Conservation (phyloP, 75 land plant species). For the Chamaecyparis obtusa region DNA sequence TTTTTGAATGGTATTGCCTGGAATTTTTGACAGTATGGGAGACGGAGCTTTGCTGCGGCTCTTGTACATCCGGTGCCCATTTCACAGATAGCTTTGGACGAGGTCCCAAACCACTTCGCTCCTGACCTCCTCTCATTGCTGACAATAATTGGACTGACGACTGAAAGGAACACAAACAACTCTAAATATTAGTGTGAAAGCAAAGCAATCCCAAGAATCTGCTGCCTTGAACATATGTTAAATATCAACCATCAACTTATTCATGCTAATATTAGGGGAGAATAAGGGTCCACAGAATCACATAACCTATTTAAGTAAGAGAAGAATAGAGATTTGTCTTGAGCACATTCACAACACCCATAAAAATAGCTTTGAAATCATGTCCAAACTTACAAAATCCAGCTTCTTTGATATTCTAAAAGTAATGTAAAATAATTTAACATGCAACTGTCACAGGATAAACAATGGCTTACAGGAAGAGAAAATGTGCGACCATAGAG, state of each 20-base stretch:
- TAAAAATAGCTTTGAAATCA: not conserved
- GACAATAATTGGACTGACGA: slow-evolving; percentile 32
- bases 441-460: not conserved
- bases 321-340: not conserved
- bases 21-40: slow-evolving; percentile 42
- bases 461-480: slow-evolving; percentile 2
- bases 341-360: not conserved
- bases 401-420: too few relatives aligned
- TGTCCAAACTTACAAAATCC: not conserved
- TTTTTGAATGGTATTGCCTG: slow-evolving; percentile 7
- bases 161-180: slow-evolving; percentile 14
- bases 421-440: not conserved
- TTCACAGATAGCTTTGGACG: slow-evolving; percentile 43
- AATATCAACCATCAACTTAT: not conserved
- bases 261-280: not conserved
- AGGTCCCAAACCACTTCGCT: slow-evolving; percentile 35
- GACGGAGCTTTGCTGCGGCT: slow-evolving; percentile 45
- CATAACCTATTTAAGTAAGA: not conserved
- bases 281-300: not conserved
- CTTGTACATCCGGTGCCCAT: slow-evolving; percentile 87
- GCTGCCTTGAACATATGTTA: not conserved
- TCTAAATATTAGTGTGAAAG: not conserved
- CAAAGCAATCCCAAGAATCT: not conserved
- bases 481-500: not conserved
- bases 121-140: slow-evolving; percentile 69